Evolutionary conservation across 1,284 basidiomycete genomes (phyloP).

Genomic region (Boletellus deceptivus): DNA sequence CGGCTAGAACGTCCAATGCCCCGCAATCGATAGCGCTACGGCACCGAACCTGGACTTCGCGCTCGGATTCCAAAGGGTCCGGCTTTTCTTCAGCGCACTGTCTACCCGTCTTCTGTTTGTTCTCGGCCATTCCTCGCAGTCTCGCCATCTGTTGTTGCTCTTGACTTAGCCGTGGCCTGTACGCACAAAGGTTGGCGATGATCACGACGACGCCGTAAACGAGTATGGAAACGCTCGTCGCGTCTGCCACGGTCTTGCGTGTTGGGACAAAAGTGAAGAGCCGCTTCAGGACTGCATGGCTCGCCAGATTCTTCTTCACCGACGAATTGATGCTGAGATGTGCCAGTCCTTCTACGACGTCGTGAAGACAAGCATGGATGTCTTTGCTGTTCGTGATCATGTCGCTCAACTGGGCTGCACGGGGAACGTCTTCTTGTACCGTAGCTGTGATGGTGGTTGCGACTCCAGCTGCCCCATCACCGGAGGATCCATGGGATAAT

Average conservation of each 20-base stretch:
- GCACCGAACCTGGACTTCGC: constrained; percentile 59
- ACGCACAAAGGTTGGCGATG: constrained; percentile 69
- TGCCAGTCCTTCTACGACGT: constrained; percentile 80
- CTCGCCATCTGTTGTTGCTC: constrained; percentile 82
- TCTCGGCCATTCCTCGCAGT: constrained; percentile 69
- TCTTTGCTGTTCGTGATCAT: constrained; percentile 46
- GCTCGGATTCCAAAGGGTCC: constrained; percentile 55
- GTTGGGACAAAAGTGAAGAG: constrained; percentile 61
- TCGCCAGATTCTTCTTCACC: constrained; percentile 65
- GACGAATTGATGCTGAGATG: constrained; percentile 70
- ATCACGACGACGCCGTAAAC: constrained; percentile 78
- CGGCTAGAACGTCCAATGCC: constrained; percentile 61
- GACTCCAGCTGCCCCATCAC: constrained; percentile 41
- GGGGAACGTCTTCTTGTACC: constrained; percentile 42
- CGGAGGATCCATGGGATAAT: constrained; percentile 55
- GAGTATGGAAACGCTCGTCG: constrained; percentile 46
- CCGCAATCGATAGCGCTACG: constrained; percentile 58
- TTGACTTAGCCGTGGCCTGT: constrained; percentile 67
- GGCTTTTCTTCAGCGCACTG: constrained; percentile 22
- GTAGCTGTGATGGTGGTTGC: constrained; percentile 29
- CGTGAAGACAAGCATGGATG: constrained; percentile 44
- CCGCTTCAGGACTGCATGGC: constrained; percentile 57
- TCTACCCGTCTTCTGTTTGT: constrained; percentile 32
- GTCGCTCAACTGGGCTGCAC: constrained; percentile 57
- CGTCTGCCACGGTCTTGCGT: constrained; percentile 38